These are phyloP conservation scores for Stachybotrys elegans DNA, from an alignment of 2,329 filamentous ascomycete genomes.

Conservation along the genomic window DNA sequence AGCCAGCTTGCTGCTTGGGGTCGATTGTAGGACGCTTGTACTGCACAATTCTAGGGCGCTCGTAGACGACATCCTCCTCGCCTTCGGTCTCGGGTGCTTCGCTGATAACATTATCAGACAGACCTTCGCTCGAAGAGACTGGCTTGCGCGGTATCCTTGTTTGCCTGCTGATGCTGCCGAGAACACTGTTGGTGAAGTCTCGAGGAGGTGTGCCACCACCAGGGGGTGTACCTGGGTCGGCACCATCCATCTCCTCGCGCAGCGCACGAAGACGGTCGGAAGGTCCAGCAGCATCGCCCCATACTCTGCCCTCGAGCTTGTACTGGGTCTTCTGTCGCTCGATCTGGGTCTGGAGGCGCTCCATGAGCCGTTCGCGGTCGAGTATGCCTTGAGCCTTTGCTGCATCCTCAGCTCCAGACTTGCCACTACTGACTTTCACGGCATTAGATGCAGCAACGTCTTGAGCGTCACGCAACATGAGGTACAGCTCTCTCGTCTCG, in stretches of 20 bases:
- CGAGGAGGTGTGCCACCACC: conserved; percentile 48
- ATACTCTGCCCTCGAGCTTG: conserved; percentile 90
- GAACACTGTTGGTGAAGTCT: conserved; percentile 66
- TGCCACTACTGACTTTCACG: conserved; percentile 47
- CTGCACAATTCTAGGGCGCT: conserved; percentile 75
- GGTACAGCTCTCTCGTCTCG: conserved; percentile 91
- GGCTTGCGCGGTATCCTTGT: conserved; percentile 53
- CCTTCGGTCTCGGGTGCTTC: conserved; percentile 33
- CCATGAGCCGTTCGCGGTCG: conserved; percentile 88
- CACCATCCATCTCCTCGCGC: conserved; percentile 87
- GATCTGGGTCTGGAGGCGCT: conserved; percentile 88
- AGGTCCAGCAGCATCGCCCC: conserved; percentile 76
- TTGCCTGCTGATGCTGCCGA: conserved; percentile 65
- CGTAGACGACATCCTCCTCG: conserved; percentile 54
- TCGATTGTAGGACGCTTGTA: conserved; percentile 66
- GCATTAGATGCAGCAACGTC: conserved; percentile 90
- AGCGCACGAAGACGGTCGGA: conserved; percentile 89
- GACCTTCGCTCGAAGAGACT: conserved; percentile 24
- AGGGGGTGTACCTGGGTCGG: conserved; percentile 39
- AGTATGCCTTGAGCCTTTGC: conserved; percentile 85
- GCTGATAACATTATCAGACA: conserved; percentile 7
- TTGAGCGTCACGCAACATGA: conserved; percentile 96
- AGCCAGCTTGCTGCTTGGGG: conserved; percentile 62
- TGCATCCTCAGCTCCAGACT: conserved; percentile 58
- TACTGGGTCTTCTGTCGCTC: conserved; percentile 97